phyloP scores from a whole-genome alignment of 148 eudicot species.

The Spergularia bocconei region DNA sequence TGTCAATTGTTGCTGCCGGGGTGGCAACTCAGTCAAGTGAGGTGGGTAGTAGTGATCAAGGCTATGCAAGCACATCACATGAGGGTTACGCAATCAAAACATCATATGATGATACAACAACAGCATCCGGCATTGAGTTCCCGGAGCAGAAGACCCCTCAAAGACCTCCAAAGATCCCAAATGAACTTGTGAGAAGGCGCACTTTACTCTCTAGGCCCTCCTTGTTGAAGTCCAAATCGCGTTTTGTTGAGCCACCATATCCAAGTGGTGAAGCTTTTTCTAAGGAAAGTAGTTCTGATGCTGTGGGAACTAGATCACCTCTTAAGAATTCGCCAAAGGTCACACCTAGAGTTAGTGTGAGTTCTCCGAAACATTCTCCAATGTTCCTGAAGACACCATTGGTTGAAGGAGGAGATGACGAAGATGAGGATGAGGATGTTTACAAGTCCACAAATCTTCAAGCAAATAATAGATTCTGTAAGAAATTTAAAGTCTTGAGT shows the following conservation, averaged over 20 bases:
- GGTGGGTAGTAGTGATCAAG: not conserved
- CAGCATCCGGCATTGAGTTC: not conserved
- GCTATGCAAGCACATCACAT: not conserved
- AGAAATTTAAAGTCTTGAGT: conserved; percentile 35
- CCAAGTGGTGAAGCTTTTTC: conserved; percentile 32
- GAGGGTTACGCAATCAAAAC: no score
- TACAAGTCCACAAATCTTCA: conserved; percentile 36
- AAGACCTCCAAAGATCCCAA: conserved; percentile 32
- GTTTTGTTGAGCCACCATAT: conserved; percentile 57
- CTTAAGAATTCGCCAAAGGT: conserved; percentile 30
- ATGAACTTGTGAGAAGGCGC: conserved; percentile 31
- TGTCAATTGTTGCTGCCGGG: conserved; percentile 2
- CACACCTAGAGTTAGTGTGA: conserved; percentile 35
- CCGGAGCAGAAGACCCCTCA: conserved; percentile 18
- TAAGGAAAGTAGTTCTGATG: conserved; percentile 24
- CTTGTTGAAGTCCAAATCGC: conserved; percentile 60
- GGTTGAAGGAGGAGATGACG: conserved; percentile 43
- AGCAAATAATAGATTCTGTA: conserved; percentile 22
- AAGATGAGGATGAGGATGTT: conserved; percentile 58
- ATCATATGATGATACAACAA: not conserved
- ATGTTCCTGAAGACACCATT: conserved; percentile 54
- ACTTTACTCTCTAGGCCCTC: conserved; percentile 35
- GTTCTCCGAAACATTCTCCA: conserved; percentile 29
- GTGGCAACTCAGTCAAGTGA: not conserved
- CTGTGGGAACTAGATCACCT: conserved; percentile 31